phyloP scores from a whole-genome alignment of 2,329 filamentous ascomycete genomes.

The Aspergillus glaucus region DNA sequence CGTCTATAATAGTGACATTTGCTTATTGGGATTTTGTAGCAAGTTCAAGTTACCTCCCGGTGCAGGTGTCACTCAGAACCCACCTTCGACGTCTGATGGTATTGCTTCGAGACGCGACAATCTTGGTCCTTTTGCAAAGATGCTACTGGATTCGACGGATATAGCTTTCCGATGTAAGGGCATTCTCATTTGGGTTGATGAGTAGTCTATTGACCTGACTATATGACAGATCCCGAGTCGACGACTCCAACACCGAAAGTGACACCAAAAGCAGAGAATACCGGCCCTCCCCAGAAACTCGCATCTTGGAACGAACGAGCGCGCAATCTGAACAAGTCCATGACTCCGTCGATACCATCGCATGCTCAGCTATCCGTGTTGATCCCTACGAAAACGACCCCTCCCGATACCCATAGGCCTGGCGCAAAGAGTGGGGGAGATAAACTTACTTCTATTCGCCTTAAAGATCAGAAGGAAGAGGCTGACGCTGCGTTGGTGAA shows the following conservation, averaged over 20 bases:
- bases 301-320: slow-evolving; percentile 19
- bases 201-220: slow-evolving; percentile 10
- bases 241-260: slow-evolving; percentile 14
- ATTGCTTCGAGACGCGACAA: slow-evolving; percentile 19
- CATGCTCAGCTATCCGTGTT: slow-evolving; percentile 41
- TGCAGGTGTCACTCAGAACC: slow-evolving; percentile 14
- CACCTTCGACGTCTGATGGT: slow-evolving; percentile 12
- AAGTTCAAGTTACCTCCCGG: slow-evolving; percentile 38
- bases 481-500: slow-evolving; percentile 67
- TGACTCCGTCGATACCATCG: slow-evolving; percentile 28
- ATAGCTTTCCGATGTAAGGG: slow-evolving; percentile 40
- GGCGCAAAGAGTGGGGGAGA: slow-evolving; percentile 45
- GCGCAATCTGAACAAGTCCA: slow-evolving; percentile 35
- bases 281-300: slow-evolving; percentile 15
- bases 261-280: slow-evolving; percentile 17
- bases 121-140: slow-evolving; percentile 49
- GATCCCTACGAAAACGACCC: slow-evolving; percentile 41
- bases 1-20: background rate
- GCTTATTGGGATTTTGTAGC: slow-evolving; percentile 21
- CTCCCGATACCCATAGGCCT: slow-evolving; percentile 32
- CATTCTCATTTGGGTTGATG: background rate
- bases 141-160: slow-evolving; percentile 46
- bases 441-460: slow-evolving; percentile 53
- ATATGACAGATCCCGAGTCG: slow-evolving; percentile 23
- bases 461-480: slow-evolving; percentile 71